Conservation (phyloP, 371 early-diverging fungal genomes). For the Syncephalastrum sp. region DNA sequence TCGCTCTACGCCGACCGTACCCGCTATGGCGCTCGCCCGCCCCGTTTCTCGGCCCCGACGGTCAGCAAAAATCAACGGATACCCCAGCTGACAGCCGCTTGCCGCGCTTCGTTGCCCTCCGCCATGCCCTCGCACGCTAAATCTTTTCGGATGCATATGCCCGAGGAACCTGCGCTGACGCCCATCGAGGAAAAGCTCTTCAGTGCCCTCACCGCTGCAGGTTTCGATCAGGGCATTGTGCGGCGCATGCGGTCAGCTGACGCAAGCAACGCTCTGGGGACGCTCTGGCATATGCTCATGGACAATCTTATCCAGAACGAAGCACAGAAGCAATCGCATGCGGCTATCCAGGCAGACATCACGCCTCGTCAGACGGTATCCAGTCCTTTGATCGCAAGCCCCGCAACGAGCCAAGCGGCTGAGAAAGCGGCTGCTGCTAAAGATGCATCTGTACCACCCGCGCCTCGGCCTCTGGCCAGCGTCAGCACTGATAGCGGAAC, state of each 20-base stretch:
- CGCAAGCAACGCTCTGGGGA: conserved; percentile 66
- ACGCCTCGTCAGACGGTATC: background rate
- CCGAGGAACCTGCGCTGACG: conserved; percentile 46
- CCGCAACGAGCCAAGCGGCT: too few relatives aligned
- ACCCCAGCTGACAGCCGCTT: conserved; percentile 23
- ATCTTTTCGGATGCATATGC: background rate
- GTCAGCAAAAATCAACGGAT: conserved; percentile 20
- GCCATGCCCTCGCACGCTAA: conserved; percentile 4
- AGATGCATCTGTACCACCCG: too few relatives aligned
- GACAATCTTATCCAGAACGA: conserved; percentile 24
- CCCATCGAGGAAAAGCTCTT: conserved; percentile 50
- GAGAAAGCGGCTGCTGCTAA: too few relatives aligned
- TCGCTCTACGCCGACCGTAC: conserved; percentile 26
- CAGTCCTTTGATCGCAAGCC: too few relatives aligned
- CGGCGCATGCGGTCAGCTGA: conserved; percentile 59
- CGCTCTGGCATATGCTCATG: conserved; percentile 73
- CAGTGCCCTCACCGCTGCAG: conserved; percentile 53
- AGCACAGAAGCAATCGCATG: background rate
- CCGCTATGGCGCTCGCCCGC: conserved; percentile 23
- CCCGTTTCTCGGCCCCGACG: conserved; percentile 39
- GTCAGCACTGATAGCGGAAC: too few relatives aligned
- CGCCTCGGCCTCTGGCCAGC: too few relatives aligned
- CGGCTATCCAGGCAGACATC: background rate
- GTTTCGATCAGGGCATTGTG: conserved; percentile 65
- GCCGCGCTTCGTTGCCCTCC: conserved; percentile 11